Conservation (phyloP, 495 filamentous ascomycete species). For the Aspergillus olivimuriae region DNA sequence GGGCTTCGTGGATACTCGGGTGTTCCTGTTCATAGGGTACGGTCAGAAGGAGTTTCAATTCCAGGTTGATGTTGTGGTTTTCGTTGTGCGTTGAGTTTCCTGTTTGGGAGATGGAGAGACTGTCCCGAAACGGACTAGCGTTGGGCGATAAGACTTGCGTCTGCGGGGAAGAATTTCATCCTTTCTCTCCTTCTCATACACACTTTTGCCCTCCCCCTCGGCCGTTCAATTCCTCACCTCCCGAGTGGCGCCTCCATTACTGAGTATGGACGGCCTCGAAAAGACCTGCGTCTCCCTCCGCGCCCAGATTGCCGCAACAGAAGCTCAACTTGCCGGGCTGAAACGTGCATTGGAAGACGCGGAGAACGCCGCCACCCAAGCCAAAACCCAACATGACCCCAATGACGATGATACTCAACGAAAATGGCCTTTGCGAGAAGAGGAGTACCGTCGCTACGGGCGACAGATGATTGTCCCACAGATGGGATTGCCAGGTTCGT, state of each 20-base stretch:
- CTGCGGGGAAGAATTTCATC: background rate
- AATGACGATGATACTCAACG: conserved; percentile 8
- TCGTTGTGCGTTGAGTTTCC: too few relatives aligned
- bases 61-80: too few relatives aligned
- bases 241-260: background rate
- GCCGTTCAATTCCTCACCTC: too few relatives aligned
- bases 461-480: conserved; percentile 87
- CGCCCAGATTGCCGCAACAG: conserved; percentile 34
- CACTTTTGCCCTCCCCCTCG: too few relatives aligned
- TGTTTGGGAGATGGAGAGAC: background rate
- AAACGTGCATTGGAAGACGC: conserved; percentile 32
- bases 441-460: conserved; percentile 82
- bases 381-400: conserved; percentile 2
- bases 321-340: conserved; percentile 29
- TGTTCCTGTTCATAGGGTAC: too few relatives aligned
- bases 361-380: conserved; percentile 22
- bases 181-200: too few relatives aligned
- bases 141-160: background rate
- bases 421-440: conserved; percentile 55
- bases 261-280: conserved; percentile 22
- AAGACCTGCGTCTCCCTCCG: conserved; percentile 33
- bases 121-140: background rate
- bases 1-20: too few relatives aligned
- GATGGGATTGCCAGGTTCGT: conserved; percentile 67
- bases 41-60: too few relatives aligned